Evolutionary conservation across 176 grass and related monocot genomes (phyloP).

Genomic region (Avena insularis): DNA sequence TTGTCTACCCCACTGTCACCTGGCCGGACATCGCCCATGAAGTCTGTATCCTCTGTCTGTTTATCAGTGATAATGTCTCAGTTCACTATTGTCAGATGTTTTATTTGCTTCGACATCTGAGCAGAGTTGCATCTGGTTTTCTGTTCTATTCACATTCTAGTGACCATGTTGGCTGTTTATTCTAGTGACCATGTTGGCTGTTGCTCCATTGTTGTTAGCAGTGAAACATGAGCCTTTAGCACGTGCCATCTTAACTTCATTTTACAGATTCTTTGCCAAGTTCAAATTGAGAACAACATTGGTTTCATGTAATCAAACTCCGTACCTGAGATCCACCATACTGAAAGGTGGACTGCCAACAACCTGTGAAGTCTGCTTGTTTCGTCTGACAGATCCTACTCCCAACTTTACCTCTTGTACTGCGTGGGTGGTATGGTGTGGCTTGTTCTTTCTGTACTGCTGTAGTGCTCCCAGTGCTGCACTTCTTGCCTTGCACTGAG

Average conservation of each 20-base stretch:
- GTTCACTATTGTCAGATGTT: neutral
- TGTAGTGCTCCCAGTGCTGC: neutral
- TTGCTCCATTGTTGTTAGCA: constrained; percentile 3
- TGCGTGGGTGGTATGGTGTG: neutral
- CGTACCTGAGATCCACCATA: neutral
- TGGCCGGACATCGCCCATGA: neutral
- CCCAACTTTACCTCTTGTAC: neutral
- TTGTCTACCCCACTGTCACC: constrained; percentile 2
- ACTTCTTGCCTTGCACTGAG: neutral
- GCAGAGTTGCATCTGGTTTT: neutral
- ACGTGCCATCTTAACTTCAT: neutral
- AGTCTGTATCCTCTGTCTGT: neutral
- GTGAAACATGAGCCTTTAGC: neutral
- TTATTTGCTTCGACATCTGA: neutral
- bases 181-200: neutral
- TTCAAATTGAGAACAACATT: constrained; percentile 4
- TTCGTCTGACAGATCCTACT: neutral
- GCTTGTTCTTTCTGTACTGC: constrained; percentile 20
- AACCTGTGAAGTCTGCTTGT: neutral
- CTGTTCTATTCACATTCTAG: neutral
- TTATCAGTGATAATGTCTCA: neutral
- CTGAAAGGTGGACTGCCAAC: neutral
- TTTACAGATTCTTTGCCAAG: neutral
- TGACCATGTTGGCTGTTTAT: neutral
- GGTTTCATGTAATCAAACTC: constrained; percentile 1